A percentile compares a stretch with the other conserved stretches of the same genome.
Conservation (phyloP, 2,329 filamentous ascomycete species). For the Fusarium cicatricum region DNA sequence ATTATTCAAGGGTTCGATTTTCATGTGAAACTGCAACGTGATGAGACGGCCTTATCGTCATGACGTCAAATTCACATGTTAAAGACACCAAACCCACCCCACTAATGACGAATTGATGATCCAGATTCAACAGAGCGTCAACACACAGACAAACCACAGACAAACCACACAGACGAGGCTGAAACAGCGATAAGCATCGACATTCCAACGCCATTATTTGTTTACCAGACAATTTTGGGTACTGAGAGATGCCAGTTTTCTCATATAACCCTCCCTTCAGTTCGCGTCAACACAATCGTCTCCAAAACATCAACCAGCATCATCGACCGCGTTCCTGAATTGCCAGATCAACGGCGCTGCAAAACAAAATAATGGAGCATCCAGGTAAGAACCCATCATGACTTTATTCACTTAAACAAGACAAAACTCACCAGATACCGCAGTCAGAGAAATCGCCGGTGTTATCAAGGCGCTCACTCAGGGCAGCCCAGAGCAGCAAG, state of each 20-base stretch:
- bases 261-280: conserved; percentile 3
- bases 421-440: background rate
- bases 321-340: background rate
- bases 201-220: conserved; percentile 20
- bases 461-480: conserved; percentile 76
- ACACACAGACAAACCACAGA: conserved; percentile 11
- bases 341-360: background rate
- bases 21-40: conserved; percentile 25
- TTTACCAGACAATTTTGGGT: background rate
- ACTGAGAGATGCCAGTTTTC: background rate
- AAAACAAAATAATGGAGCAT: conserved; percentile 45
- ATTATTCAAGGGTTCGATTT: background rate
- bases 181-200: conserved; percentile 21
- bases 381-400: conserved; percentile 47
- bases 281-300: background rate
- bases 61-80: conserved; percentile 43
- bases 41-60: conserved; percentile 9
- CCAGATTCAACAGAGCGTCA: conserved; percentile 1
- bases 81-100: background rate
- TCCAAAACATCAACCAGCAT: background rate
- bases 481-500: conserved; percentile 71
- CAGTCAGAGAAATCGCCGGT: conserved; percentile 66
- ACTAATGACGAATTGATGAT: conserved; percentile 32
- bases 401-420: background rate
- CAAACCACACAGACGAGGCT: conserved; percentile 20